phyloP scores from a whole-genome alignment of 1,284 basidiomycete species.

The Mrakiaceae sp. region DNA sequence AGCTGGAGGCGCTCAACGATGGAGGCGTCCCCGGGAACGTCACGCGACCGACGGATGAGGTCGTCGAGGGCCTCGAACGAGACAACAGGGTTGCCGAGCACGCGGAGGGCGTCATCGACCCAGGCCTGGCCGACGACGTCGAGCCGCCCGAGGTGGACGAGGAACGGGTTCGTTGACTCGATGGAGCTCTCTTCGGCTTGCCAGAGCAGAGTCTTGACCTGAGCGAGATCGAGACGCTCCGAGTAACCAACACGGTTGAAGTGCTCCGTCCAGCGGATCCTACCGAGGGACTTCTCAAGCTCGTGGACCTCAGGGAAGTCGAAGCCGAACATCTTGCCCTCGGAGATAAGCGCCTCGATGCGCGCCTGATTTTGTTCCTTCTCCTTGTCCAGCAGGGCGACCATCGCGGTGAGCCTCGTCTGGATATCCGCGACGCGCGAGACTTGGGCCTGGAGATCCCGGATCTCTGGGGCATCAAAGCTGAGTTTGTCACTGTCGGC shows the following conservation, averaged over 20 bases:
- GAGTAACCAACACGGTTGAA: conserved; percentile 30
- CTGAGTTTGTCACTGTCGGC: conserved; percentile 27
- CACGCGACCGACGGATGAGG: not conserved
- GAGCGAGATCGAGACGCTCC: conserved; percentile 20
- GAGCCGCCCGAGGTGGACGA: conserved; percentile 26
- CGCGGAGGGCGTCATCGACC: not conserved
- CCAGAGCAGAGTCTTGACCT: conserved; percentile 4
- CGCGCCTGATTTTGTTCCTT: conserved; percentile 26
- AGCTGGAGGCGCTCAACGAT: not conserved
- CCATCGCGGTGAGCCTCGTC: conserved; percentile 8
- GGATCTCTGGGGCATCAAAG: conserved; percentile 34
- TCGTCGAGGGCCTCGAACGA: not conserved
- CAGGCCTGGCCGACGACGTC: conserved; percentile 22
- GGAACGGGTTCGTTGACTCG: conserved; percentile 7
- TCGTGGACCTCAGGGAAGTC: conserved; percentile 29
- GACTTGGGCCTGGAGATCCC: not conserved
- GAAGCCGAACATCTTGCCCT: conserved; percentile 31
- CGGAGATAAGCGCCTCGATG: conserved; percentile 26
- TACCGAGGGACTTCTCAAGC: conserved; percentile 27
- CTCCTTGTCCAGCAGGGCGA: conserved; percentile 25
- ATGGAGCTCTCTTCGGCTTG: conserved; percentile 3
- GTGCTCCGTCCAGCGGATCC: conserved; percentile 30
- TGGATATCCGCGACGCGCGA: not conserved
- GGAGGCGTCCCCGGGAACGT: not conserved
- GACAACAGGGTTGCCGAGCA: not conserved